Conservation (phyloP, 2,329 filamentous ascomycete genomes). For the Cadophora gregata region DNA sequence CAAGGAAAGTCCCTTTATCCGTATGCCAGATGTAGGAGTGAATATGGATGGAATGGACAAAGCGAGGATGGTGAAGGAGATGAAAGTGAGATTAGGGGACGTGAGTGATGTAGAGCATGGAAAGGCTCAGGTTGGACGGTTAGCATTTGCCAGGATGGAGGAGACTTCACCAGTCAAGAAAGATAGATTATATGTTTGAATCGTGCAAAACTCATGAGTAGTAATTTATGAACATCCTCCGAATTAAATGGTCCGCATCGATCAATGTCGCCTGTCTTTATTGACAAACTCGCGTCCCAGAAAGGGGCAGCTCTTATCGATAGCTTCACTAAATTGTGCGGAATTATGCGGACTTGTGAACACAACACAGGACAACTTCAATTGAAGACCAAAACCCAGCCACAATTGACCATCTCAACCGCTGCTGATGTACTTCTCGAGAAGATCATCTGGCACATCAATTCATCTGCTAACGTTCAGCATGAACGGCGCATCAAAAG, state of each 20-base stretch:
- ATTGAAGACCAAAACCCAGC: slow-evolving; percentile 2
- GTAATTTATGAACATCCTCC: not conserved
- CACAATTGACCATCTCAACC: slow-evolving; percentile 1
- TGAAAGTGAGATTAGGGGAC: slow-evolving; percentile 36
- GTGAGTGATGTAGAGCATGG: slow-evolving; percentile 27
- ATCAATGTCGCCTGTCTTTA: not conserved
- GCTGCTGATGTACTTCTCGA: slow-evolving; percentile 3
- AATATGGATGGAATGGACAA: slow-evolving; percentile 41
- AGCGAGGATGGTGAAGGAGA: slow-evolving; percentile 36
- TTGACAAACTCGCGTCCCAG: slow-evolving; percentile 8
- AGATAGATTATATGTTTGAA: slow-evolving; percentile 33
- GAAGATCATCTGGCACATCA: slow-evolving; percentile 1
- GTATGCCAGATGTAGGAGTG: slow-evolving; percentile 37
- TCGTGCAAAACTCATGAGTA: not conserved
- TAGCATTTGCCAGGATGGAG: slow-evolving; percentile 37
- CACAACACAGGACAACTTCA: slow-evolving; percentile 18
- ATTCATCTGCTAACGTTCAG: slow-evolving; percentile 22
- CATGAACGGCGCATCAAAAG: slow-evolving; percentile 43
- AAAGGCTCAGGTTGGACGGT: slow-evolving; percentile 24
- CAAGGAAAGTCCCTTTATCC: slow-evolving; percentile 36
- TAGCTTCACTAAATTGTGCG: slow-evolving; percentile 29
- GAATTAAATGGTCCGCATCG: not conserved
- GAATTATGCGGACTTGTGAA: slow-evolving; percentile 30
- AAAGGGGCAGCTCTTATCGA: slow-evolving; percentile 19
- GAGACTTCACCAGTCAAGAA: slow-evolving; percentile 32